Evolutionary conservation across 1,284 basidiomycete genomes (phyloP), one percentile per base, ranked within the genome.

Genomic region (Agroathelia rolfsii): DNA sequence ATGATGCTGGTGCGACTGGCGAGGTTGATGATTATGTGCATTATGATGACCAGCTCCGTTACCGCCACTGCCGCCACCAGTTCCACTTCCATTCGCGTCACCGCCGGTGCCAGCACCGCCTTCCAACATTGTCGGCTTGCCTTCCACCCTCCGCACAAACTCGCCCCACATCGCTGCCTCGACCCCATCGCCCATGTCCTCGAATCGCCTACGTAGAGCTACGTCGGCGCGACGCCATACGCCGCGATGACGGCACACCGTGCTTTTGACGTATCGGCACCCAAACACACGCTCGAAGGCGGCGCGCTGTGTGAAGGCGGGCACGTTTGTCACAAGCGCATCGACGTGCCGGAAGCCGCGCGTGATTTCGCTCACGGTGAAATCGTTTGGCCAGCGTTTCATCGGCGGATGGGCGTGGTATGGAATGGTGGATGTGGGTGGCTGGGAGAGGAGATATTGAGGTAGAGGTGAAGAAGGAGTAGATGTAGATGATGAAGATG

Each of bases 371-470:
- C 60, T 62, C 10, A 79, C 76, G 6, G 70, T 72, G 48, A 75
- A 77, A 52, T 79, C 76, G 46, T 78, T 76, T 25, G 76, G 76
- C 76, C 76, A 79, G 9, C 74, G 68, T 47, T 76, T 77, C 18
- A 72, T 53, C 8, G 72, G 72, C 3, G 69, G 66, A 44, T 71
- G 66, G 0, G 66, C 60, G 37, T 69, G 66, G 39, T 66, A 64
- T 3, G 68, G 62, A 28, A 70, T 56, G 6, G 62, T n/a, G n/a
- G n/a, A n/a, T n/a, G n/a, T 62, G 46, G 2, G 55, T 34, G 3
- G 52, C 41, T 22, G 49, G 26, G 36, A 41, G 35, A 27, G 46
- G 22, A n/a, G 23, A 25, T 6, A 33, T 27, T 1, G 43, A 25
- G 16, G 21, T 40, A 40, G 32, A 30, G 4, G 12, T 6, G 25